Conservation (phyloP, 441 rosid genomes). For the Cnidoscolus chayamansa region DNA sequence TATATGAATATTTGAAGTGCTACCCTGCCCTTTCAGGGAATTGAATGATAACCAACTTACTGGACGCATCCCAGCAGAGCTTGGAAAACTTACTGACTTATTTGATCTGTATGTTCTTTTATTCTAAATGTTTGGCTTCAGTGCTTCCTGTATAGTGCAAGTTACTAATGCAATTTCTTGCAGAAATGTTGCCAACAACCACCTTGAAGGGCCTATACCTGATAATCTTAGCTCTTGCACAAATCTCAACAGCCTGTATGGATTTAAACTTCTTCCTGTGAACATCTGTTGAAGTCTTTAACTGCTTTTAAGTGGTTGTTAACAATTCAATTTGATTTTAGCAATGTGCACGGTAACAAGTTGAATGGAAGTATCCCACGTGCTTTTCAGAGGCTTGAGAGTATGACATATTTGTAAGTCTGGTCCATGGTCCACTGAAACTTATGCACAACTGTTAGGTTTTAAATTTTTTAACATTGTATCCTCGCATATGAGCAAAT, state of each 20-base stretch:
- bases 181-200: slow-evolving; percentile 84
- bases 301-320: slow-evolving; percentile 10
- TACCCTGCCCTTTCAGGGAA: slow-evolving; percentile 53
- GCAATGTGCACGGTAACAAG: slow-evolving; percentile 83
- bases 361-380: slow-evolving; percentile 73
- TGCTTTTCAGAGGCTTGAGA: slow-evolving; percentile 77
- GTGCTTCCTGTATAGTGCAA: neutral
- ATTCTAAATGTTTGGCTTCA: slow-evolving; percentile 8
- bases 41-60: slow-evolving; percentile 73
- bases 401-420: slow-evolving; percentile 84
- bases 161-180: slow-evolving; percentile 17
- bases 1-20: slow-evolving; percentile 8
- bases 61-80: slow-evolving; percentile 76
- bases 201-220: slow-evolving; percentile 79
- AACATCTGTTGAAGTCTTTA: neutral
- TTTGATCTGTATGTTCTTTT: slow-evolving; percentile 69
- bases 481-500: neutral
- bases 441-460: neutral
- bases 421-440: neutral
- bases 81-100: slow-evolving; percentile 89
- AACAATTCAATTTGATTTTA: slow-evolving; percentile 29
- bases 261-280: neutral
- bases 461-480: neutral
- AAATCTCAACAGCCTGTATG: slow-evolving; percentile 88
- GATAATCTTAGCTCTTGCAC: slow-evolving; percentile 81